Percentiles rank a stretch among this genome's conserved stretches.
Evolutionary conservation across 164 flowering plant species (phyloP).

Genomic region (Platanus orientalis): DNA sequence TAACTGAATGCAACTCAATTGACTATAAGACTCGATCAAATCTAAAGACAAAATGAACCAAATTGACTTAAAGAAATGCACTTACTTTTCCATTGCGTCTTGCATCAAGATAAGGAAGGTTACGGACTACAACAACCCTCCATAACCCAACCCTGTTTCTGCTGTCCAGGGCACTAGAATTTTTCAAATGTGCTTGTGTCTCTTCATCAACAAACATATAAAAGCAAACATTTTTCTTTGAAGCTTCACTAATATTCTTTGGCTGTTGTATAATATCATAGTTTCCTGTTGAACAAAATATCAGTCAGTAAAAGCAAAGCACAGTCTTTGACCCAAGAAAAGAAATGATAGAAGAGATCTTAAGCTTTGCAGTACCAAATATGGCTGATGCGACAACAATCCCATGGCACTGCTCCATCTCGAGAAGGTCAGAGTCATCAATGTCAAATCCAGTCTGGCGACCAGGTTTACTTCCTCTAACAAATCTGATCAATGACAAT

Average conservation of each 20-base stretch:
- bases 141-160: constrained; percentile 69
- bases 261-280: constrained; percentile 89
- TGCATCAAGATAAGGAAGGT: constrained; percentile 73
- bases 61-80: constrained; percentile 3
- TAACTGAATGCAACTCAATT: background rate
- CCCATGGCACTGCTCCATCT: constrained; percentile 82
- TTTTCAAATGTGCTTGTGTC: constrained; percentile 72
- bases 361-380: constrained; percentile 64
- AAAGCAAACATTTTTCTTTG: constrained; percentile 59
- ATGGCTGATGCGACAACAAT: constrained; percentile 87
- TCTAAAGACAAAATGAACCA: background rate
- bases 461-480: constrained; percentile 77
- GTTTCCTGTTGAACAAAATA: constrained; percentile 45
- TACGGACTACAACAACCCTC: constrained; percentile 78
- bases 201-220: constrained; percentile 94
- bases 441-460: constrained; percentile 84
- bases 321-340: constrained; percentile 1
- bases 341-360: background rate
- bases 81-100: constrained; percentile 94
- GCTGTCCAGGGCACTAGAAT: constrained; percentile 43
- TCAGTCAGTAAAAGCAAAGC: constrained; percentile 7
- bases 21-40: background rate
- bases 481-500: constrained; percentile 49
- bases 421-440: constrained; percentile 71
- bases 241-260: constrained; percentile 54